These are phyloP conservation scores for Medicago ruthenica DNA, from an alignment of 306 rosid genomes.

Conservation along the genomic window DNA sequence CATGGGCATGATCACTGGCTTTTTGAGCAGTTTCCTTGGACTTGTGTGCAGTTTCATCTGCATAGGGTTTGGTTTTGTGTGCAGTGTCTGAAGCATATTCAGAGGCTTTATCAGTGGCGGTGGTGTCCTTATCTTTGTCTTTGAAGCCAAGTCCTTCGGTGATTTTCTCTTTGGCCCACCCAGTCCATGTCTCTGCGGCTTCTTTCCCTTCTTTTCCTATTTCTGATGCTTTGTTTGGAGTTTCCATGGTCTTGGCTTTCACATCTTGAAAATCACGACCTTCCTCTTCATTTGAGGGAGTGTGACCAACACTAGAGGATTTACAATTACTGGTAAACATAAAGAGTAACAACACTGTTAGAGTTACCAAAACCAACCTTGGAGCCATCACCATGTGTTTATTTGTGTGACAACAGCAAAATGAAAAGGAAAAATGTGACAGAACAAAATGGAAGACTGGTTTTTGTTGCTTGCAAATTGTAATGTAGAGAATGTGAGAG, in stretches of 20 bases:
- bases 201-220: slow-evolving; percentile 51
- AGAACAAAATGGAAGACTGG: neutral
- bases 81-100: slow-evolving; percentile 51
- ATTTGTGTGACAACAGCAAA: neutral
- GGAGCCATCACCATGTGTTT: slow-evolving; percentile 46
- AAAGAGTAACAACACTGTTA: slow-evolving; percentile 28
- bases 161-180: slow-evolving; percentile 86
- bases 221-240: slow-evolving; percentile 47
- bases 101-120: slow-evolving; percentile 32
- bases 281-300: slow-evolving; percentile 55
- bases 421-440: neutral
- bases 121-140: slow-evolving; percentile 23
- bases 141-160: slow-evolving; percentile 70
- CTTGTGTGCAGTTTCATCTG: slow-evolving; percentile 5
- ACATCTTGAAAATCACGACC: slow-evolving; percentile 48
- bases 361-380: slow-evolving; percentile 38
- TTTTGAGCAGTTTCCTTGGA: slow-evolving; percentile 24
- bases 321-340: slow-evolving; percentile 38
- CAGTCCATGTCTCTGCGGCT: slow-evolving; percentile 73
- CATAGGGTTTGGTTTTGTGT: slow-evolving; percentile 44
- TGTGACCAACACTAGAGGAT: slow-evolving; percentile 48
- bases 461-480: neutral
- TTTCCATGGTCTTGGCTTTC: slow-evolving; percentile 37
- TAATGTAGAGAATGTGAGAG: neutral
- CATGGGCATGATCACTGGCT: slow-evolving; percentile 8